Evolutionary conservation across 176 grass and related monocot genomes (phyloP), one percentile per base, ranked within the genome.

Genomic region (Chrysopogon serrulatus): DNA sequence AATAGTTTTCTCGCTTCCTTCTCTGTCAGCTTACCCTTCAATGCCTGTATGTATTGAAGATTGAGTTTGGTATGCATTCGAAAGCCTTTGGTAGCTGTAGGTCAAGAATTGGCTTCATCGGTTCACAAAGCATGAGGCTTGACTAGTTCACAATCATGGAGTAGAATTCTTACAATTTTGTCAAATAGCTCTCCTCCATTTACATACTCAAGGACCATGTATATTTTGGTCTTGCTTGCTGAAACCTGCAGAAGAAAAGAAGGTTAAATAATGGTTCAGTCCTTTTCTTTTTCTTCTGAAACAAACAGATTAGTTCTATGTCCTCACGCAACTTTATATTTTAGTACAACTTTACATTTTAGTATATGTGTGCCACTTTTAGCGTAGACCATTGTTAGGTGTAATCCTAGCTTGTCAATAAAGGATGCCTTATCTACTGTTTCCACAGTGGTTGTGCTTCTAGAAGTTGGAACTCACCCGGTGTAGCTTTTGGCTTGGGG

Each of bases 151-250:
- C 37, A 54, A 17, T 18, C 7, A 69, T 51, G 44, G 49, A 59
- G 39, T 0, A 15, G 36, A 80, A 71, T 70, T 51, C 87, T 96
- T 90, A 99, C 93, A 1, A 99, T 99, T 89, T 90, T 96, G 80
- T 90, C 87, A 61, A 95, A 99, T 49, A 99, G 77, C 43, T 99
- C 96, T 36, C 96, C 96, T 40, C 93, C 89, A 26, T 92, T 96
- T 53, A 96, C 96, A 37, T 89, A 91, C 74, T 99, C 96, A 8
- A 99, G 91, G 70, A 99, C 91, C 77, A 96, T 95, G 72, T 96
- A 98, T 86, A 99, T 96, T 76, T 96, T 99, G 23, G 96, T 96
- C 67, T 94, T 95, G 83, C 93, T 99, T 12, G 96, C 96, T 78
- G 87, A 92, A 71, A 99, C 90, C 96, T 99, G 80, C 76, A 84